Base-by-base conservation (phyloP, 140 eudicot species). In the Anethum foeniculum region DNA sequence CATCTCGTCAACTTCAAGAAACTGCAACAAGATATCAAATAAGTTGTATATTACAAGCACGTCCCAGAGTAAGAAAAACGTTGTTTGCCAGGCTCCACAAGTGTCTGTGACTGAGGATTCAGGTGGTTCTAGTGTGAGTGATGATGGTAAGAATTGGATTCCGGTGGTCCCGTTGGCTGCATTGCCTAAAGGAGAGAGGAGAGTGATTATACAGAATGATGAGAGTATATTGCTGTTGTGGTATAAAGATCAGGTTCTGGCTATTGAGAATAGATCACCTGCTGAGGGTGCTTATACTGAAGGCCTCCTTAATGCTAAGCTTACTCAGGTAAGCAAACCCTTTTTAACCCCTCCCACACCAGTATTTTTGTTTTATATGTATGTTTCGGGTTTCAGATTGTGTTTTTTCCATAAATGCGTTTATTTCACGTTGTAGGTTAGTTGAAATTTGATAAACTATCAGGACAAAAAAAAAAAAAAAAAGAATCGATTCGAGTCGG, bases 81-180 rank as follows among this genome's bases (percentile, higher is more conserved):
- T 65, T 19, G 52, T 65, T n/a, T 94, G 98, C 87, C 84, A 89
- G 80, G 98, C 98, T 15, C 81, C 97, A 12, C 92, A 90, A 10
- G 88, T 94, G 6, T 85, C 93, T 46, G 78, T 73, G 82, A 80
- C 83, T 65, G 85, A 81, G 80, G 83, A 80, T 52, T 32, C 83
- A 82, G 36, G 85, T 84, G 74, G 74, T 28, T 30, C 41, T 30
- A 30, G 41, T 32, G 74, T 32, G 10, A 32, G 74, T 6, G 87
- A 84, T 27, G 90, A 83, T 16, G 82, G 88, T 6, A 82, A 75
- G 81, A 90, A 85, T 49, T 94, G 98, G 98, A 88, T 94, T 11
- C 98, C 98, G 79, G 98, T 94, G 80, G 98, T 94, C 82, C 98
- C 98, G 21, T 25, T 94, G 84, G 86, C 92, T 79, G 98, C 98